phyloP scores from a whole-genome alignment of 1,284 basidiomycete genomes.

The Ustilago loliicola region DNA sequence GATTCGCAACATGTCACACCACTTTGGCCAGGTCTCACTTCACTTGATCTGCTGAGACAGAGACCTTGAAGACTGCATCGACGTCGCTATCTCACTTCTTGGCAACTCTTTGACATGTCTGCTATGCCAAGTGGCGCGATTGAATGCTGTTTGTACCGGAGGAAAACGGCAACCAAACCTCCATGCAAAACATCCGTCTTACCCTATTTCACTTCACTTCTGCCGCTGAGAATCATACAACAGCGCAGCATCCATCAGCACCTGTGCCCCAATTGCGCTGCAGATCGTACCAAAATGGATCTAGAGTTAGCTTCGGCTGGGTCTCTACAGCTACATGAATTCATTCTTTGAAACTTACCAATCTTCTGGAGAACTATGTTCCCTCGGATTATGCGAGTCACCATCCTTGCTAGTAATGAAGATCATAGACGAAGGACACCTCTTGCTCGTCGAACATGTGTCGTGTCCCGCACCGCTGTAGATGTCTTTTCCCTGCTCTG shows the following conservation, averaged over 20 bases:
- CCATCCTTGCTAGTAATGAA: constrained; percentile 53
- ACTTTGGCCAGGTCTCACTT: too few relatives aligned
- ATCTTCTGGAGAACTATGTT: constrained; percentile 44
- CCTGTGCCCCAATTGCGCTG: constrained; percentile 51
- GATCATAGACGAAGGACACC: constrained; percentile 49
- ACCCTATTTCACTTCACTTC: too few relatives aligned
- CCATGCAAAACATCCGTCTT: too few relatives aligned
- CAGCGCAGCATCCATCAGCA: constrained; percentile 50
- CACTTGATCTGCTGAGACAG: too few relatives aligned
- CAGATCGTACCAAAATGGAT: neutral
- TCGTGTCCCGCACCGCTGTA: constrained; percentile 54
- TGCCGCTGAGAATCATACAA: constrained; percentile 39
- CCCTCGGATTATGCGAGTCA: constrained; percentile 44
- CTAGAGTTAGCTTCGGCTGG: neutral
- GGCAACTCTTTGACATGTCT: too few relatives aligned
- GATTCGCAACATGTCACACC: too few relatives aligned
- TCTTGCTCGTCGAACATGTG: constrained; percentile 49
- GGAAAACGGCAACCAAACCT: too few relatives aligned
- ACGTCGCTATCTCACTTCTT: too few relatives aligned
- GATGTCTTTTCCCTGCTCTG: constrained; percentile 32
- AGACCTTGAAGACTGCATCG: too few relatives aligned
- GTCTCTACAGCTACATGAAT: neutral
- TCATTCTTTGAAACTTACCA: constrained; percentile 25
- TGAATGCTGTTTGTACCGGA: too few relatives aligned
- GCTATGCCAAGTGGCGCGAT: too few relatives aligned